Conservation (phyloP, 805 yeast species). For the Saccharomycopsis amapae region DNA sequence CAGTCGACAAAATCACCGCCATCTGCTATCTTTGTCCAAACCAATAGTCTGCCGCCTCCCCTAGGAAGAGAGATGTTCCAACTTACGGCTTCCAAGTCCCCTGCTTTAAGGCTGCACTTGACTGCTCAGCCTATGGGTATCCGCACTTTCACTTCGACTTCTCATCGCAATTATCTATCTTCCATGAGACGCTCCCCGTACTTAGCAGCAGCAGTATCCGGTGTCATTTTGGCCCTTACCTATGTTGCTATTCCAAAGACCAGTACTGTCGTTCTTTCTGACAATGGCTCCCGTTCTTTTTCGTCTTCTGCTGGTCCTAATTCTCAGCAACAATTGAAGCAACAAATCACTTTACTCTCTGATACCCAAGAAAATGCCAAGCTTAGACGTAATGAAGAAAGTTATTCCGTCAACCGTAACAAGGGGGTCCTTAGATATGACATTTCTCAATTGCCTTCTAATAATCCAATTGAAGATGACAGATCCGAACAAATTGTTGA, state of each 20-base stretch:
- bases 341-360: slow-evolving; percentile 48
- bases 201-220: slow-evolving; percentile 24
- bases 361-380: slow-evolving; percentile 67
- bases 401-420: slow-evolving; percentile 72
- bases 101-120: no score
- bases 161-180: no score
- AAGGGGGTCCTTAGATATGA: slow-evolving; percentile 87
- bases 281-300: not conserved
- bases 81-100: no score
- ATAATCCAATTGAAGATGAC: slow-evolving; percentile 92
- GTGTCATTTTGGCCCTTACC: slow-evolving; percentile 26
- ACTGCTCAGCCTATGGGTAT: no score
- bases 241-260: slow-evolving; percentile 22
- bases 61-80: no score
- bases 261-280: not conserved
- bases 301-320: slow-evolving; percentile 22
- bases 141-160: no score
- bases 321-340: slow-evolving; percentile 32
- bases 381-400: slow-evolving; percentile 70
- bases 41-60: no score
- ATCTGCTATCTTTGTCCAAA: no score
- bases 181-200: not conserved
- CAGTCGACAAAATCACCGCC: no score
- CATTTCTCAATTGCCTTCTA: slow-evolving; percentile 81
- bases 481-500: slow-evolving; percentile 76